Base-by-base conservation (phyloP, 495 filamentous ascomycete genomes). In the Penicillium malachiteum region DNA sequence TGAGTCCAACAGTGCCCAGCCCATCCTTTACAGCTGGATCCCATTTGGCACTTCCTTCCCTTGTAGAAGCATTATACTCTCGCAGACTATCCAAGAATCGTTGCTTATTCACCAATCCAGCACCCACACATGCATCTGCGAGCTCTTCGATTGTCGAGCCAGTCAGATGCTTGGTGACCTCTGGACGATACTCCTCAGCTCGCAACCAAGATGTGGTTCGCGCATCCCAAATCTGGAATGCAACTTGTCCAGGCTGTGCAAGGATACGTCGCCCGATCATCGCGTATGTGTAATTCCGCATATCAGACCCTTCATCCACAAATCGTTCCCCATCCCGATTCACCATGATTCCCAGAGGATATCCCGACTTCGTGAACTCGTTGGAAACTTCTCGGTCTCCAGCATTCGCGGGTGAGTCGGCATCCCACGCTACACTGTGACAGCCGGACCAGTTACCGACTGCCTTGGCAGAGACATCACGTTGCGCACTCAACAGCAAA, bases 321-420 rank as follows among this genome's bases (percentile, higher is more conserved):
- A 87, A 87, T 12, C 84, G 66, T 32, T 75, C 63, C 1, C 85
- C 85, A 1, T 78, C 58, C 0, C 64, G 47, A 51, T 88, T 87
- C 11, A 87, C 46, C 80, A 85, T 86, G 5, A 88, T 50, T 1
- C 84, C 85, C 0, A 88, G 68, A 3, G 85, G 85, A 52, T 87
- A 88, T 4, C 85, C 85, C 13, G 77, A 82, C 56, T 87, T 88
- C 6, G 85, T 88, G 61, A 78, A 88, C 64, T 84, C 75, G 50
- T 88, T 88, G 41, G 83, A 81, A 6, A 80, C 53, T 12, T 62
- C 70, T 7, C 79, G 73, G 46, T 86, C 75, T 1, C 85, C 84
- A 0, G 68, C 65, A 38, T 81, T 59, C 0, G 70, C 55, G 1
- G 77, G 70, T 0, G 83, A 73, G 61, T 84, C 78, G 0, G 82